These are phyloP conservation scores for Suillus bovinus DNA, from an alignment of 768 basidiomycete species.

Conservation along the genomic window DNA sequence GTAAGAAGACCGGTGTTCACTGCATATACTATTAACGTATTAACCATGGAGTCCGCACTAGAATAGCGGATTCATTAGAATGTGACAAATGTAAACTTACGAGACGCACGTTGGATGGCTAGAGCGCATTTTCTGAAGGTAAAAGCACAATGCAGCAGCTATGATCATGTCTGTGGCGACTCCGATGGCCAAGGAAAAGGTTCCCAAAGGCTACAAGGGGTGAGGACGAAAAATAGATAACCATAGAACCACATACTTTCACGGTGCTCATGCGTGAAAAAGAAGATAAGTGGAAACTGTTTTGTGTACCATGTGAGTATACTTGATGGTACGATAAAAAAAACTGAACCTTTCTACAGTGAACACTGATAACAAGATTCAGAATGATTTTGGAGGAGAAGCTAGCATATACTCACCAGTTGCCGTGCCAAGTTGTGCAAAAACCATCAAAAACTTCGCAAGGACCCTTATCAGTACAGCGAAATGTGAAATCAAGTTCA, in stretches of 20 bases:
- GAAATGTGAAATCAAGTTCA: not conserved
- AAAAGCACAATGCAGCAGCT: constrained; percentile 52
- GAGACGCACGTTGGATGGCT: constrained; percentile 43
- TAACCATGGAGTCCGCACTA: constrained; percentile 60
- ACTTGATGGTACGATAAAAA: not conserved
- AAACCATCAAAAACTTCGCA: constrained; percentile 44
- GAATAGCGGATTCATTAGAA: constrained; percentile 2
- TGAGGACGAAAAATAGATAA: not conserved
- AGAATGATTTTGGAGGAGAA: not conserved
- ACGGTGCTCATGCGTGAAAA: constrained; percentile 44
- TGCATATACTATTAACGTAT: constrained; percentile 56
- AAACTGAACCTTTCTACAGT: constrained; percentile 43
- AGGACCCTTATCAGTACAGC: constrained; percentile 1
- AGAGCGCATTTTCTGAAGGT: constrained; percentile 53
- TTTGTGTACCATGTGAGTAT: not conserved
- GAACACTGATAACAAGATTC: constrained; percentile 36
- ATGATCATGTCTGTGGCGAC: constrained; percentile 52
- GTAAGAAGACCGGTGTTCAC: constrained; percentile 64
- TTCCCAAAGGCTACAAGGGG: constrained; percentile 43
- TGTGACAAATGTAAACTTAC: not conserved
- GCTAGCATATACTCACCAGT: constrained; percentile 32
- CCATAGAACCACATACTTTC: constrained; percentile 37
- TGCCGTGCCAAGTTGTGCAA: constrained; percentile 50
- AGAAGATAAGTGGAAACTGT: constrained; percentile 42
- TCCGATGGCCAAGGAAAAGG: constrained; percentile 48